Base-by-base conservation (phyloP, 2,329 filamentous ascomycete species). In the Botryotinia calthae region DNA sequence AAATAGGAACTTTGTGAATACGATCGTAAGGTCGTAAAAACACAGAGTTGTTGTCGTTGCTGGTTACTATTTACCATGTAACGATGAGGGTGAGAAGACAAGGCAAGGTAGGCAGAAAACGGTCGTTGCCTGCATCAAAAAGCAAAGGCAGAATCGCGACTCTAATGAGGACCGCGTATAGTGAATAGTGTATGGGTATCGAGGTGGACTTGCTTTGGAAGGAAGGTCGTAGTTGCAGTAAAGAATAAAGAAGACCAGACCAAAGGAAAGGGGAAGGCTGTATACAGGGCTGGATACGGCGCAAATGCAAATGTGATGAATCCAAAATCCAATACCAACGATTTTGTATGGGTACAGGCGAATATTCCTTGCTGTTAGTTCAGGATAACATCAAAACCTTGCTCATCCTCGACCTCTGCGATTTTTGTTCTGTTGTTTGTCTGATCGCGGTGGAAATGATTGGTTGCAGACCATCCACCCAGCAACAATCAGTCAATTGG, bases 401-500 rank as follows among this genome's bases (percentile, higher is more conserved):
- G 64, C 64, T 34, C 46, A 48, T 10, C 64, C 64, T 67, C 64
- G 64, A 54, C 14, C 46, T 31, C 64, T 31, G 54, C 22, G 16
- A 34, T 65, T 71, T 71, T 66, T 48, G 44, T 66, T 65, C 46
- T 71, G 61, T 71, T 71, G 62, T 71, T 69, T 65, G 48, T 40
- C 37, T 66, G 70, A n/a, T 42, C 62, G 37, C 61, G 14, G 40
- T 56, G 62, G 34, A 46, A 71, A 44, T 71, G 70, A 71, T 71
- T 71, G 70, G 70, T 56, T 71, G 70, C 65, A 68, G 61, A 66
- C 31, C n/a, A 72, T 72, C 46, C 63, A 72, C 70, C 70, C 63
- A 72, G 70, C 70, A 72, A 72, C 70, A 72, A 72, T 72, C 63
- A n/a, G 51, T 40, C 14, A 28, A 40, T 42, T 58, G 62, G 44